Base-by-base conservation (phyloP, 176 grass and related monocot species). In the Tuctoria greenei region DNA sequence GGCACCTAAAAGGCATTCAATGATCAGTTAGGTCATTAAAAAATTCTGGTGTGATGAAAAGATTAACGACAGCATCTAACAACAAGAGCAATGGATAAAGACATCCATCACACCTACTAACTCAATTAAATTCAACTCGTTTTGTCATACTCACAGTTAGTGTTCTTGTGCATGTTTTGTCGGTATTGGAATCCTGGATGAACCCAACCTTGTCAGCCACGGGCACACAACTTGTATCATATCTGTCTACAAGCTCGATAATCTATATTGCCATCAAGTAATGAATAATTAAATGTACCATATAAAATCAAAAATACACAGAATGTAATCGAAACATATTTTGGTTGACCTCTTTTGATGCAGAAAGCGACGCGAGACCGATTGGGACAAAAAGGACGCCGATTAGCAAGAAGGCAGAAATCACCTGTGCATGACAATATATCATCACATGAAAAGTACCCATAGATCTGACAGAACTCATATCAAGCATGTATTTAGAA, bases 321-420 rank as follows among this genome's bases (percentile, higher is more conserved):
- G 16, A 26, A 47, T 63, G 31, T 8, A 36, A 11, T 5, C 24
- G 1, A 20, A 15, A 31, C 13, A 16, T 8, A 31, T 61, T 17
- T 41, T 24, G 27, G 67, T 56, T 76, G 79, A 92, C 91, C 81
- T 89, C 28, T 17, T 69, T 63, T 20, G 95, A 94, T 44, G 89
- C 91, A 81, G 73, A 79, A 54, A 94, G 72, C 1, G 84, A 82
- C 11, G 64, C 79, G 0, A 92, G 74, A 52, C 95, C 95, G 40
- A 98, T 84, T 7, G 95, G 95, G 25, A 98, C 66, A 50, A 94
- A 98, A 31, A 98, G 16, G 57, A 88, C 36, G 37, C 79, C 95
- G 24, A 98, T 69, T 26, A 90, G 60, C 18, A 69, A 55, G 69
- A 97, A 97, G 75, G 85, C 36, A 43, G 66, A 34, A 83, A 97